phyloP scores from a whole-genome alignment of 148 eudicot species.

The Gaultheria prostrata region DNA sequence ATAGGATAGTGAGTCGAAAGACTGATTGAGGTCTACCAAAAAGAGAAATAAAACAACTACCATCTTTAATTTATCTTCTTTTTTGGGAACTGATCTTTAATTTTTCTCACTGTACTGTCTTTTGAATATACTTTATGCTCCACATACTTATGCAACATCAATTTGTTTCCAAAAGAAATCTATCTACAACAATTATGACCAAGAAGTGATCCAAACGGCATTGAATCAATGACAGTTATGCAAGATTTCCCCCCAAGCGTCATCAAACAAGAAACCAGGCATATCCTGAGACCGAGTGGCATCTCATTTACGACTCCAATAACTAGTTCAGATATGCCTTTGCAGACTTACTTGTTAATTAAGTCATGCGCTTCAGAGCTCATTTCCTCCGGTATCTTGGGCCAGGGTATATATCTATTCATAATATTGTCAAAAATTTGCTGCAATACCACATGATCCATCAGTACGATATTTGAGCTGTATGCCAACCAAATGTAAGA shows the following conservation, averaged over 20 bases:
- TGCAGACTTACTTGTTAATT: slow-evolving; percentile 71
- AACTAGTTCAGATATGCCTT: neutral
- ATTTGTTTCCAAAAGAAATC: neutral
- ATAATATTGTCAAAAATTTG: slow-evolving; percentile 92
- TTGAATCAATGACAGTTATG: neutral
- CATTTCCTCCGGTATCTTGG: slow-evolving; percentile 83
- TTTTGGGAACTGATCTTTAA: too few relatives aligned
- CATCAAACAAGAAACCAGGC: neutral
- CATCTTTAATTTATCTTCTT: too few relatives aligned
- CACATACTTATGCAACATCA: neutral
- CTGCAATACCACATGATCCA: slow-evolving; percentile 45
- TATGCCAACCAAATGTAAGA: neutral
- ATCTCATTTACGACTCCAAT: neutral
- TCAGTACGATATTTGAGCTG: neutral
- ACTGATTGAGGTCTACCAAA: neutral
- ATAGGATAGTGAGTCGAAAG: neutral
- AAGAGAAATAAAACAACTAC: neutral
- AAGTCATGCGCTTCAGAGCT: slow-evolving; percentile 82
- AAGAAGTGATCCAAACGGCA: neutral
- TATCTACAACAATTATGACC: neutral
- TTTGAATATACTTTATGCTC: neutral
- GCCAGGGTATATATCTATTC: slow-evolving; percentile 97
- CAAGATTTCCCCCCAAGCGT: neutral
- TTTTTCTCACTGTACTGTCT: neutral
- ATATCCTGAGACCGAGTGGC: neutral